Evolutionary conservation across 352 stramenopile genomes (phyloP), one percentile per base, ranked within the genome.

Genomic region (Pythium biforme): DNA sequence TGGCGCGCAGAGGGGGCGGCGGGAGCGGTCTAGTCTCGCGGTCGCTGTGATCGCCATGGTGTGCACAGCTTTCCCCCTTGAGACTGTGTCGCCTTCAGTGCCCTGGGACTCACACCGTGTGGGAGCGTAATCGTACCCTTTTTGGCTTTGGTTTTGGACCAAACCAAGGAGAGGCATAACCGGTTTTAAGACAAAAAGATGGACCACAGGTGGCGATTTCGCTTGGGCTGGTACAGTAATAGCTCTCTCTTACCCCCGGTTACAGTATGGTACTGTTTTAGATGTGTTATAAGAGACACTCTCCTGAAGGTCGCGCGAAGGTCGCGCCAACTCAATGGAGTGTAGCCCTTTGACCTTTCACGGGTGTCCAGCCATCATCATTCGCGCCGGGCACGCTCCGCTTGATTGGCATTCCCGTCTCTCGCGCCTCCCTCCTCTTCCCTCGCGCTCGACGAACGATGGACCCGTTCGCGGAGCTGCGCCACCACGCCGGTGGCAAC

Each of bases 401-500:
- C n/a, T n/a, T 66, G 60, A 59, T 46, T 53, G 22, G 34, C 60
- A 56, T 47, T 43, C 19, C 22, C 15, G 17, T 23, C 37, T 40
- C 39, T n/a, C n/a, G n/a, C n/a, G n/a, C 17, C 22, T 40, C 1
- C 27, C 26, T 19, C 43, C 22, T 46, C 53, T 17, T 6, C 4
- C 40, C 19, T 5, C 37, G 37, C 10, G 11, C 5, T 3, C 37
- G 37, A 43, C 37, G 37, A 23, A 66, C 31, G 22, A 89, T 89
- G 78, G 82, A 94, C 72, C 77, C 77, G 72, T 95, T 86, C 76
- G 75, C 73, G 33, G 81, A 93, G 72, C 75, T 95, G 72, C 81
- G 83, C 46, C 79, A 87, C 73, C 84, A 95, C 68, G 84, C 81
- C 55, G 81, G 84, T 54, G 74, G 81, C 55, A 74, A 77, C 23